Percentiles rank a stretch among this genome's conserved stretches.
Evolutionary conservation across 345 rosid species (phyloP).

Genomic region (Populus davidiana): DNA sequence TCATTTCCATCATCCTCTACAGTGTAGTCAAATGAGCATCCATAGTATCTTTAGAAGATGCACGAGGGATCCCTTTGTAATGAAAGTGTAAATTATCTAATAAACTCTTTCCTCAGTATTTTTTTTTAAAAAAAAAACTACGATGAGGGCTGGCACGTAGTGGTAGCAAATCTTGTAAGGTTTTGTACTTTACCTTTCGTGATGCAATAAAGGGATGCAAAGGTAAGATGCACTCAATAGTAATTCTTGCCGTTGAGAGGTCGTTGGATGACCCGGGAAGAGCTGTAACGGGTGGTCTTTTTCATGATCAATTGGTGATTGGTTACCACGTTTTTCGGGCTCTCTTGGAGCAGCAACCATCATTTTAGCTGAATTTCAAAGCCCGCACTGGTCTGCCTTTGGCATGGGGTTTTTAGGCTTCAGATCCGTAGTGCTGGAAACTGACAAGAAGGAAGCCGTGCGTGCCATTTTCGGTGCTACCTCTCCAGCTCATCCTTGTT

Average conservation of each 20-base stretch:
- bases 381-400: background rate
- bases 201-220: background rate
- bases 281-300: background rate
- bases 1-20: slow-evolving; percentile 1
- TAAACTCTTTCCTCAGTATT: background rate
- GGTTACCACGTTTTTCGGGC: background rate
- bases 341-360: background rate
- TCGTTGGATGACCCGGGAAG: background rate
- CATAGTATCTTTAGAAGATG: background rate
- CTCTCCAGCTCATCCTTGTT: background rate
- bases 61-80: background rate
- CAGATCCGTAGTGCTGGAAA: background rate
- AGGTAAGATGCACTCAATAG: background rate
- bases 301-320: background rate
- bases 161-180: background rate
- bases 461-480: background rate
- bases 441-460: background rate
- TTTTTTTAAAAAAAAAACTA: background rate
- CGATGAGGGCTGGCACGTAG: background rate
- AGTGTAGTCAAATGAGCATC: background rate
- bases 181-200: background rate
- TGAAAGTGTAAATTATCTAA: background rate
- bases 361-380: background rate
- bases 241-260: background rate
- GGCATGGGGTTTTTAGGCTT: background rate